Evolutionary conservation across 2,329 filamentous ascomycete genomes (phyloP).

Genomic region (Diaporthe australafricana): DNA sequence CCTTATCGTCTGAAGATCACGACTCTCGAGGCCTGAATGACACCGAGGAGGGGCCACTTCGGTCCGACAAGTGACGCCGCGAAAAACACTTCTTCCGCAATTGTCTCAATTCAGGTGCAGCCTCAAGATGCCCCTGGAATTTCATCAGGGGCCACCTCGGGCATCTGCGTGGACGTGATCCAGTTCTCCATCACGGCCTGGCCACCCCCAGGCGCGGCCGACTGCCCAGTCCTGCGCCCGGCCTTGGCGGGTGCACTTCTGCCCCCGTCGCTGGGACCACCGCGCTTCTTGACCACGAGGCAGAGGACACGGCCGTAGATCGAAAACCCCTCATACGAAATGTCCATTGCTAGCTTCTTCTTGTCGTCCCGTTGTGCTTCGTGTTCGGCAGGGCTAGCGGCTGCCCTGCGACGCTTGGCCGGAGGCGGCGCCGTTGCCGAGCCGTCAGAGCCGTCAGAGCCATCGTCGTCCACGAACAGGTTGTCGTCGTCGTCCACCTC

Average conservation of each 20-base stretch:
- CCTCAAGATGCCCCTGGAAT: slow-evolving; percentile 30
- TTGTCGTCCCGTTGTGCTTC: slow-evolving; percentile 73
- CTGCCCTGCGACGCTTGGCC: slow-evolving; percentile 58
- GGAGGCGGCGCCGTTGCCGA: slow-evolving; percentile 55
- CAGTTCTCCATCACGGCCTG: slow-evolving; percentile 86
- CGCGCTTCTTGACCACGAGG: slow-evolving; percentile 83
- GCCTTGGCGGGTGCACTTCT: slow-evolving; percentile 1
- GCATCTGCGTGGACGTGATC: slow-evolving; percentile 82
- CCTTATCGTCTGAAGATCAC: slow-evolving; percentile 19
- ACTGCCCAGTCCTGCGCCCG: slow-evolving; percentile 43
- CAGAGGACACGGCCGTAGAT: slow-evolving; percentile 95
- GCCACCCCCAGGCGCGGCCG: slow-evolving; percentile 54
- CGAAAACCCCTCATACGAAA: slow-evolving; percentile 93
- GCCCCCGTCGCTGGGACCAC: slow-evolving; percentile 46
- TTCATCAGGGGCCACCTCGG: slow-evolving; percentile 50
- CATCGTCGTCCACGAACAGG: slow-evolving; percentile 32
- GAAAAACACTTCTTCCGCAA: neutral
- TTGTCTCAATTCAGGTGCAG: slow-evolving; percentile 9
- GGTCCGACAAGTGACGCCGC: neutral
- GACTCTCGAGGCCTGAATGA: neutral
- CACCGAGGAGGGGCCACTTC: neutral
- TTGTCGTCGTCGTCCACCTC: slow-evolving; percentile 35
- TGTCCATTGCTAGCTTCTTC: slow-evolving; percentile 89
- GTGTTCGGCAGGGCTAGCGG: slow-evolving; percentile 42
- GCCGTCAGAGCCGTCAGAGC: slow-evolving; percentile 44